Conservation (phyloP, 192 early-diverging fungal genomes). For the Backusella liffmaniae region DNA sequence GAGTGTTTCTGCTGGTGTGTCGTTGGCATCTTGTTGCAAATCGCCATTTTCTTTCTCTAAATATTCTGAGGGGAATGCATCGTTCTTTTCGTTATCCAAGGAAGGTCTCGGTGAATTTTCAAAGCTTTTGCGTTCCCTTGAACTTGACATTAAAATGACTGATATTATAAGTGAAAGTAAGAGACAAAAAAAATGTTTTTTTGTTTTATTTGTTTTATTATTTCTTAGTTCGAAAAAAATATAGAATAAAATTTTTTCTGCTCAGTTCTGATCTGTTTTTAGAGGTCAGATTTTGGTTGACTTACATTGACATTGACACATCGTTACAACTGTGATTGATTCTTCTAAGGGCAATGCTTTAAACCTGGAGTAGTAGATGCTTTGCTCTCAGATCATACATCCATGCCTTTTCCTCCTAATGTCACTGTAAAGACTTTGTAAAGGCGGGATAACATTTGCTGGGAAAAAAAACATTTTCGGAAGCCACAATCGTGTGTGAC, state of each 20-base stretch:
- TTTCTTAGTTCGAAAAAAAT: neutral
- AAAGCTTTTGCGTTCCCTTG: neutral
- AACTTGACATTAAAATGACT: neutral
- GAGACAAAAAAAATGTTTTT: neutral
- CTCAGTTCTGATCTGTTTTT: neutral
- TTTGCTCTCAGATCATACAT: neutral
- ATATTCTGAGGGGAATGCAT: neutral
- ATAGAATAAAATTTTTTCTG: neutral
- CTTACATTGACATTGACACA: neutral
- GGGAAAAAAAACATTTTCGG: neutral
- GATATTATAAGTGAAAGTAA: neutral
- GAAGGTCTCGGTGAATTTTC: neutral
- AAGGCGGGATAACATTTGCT: neutral
- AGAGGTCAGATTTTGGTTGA: neutral
- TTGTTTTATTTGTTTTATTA: neutral
- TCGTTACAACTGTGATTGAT: neutral
- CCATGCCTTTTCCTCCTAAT: neutral
- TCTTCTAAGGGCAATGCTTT: neutral
- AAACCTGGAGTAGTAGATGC: neutral
- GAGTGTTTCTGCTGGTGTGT: neutral
- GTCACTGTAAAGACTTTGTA: neutral
- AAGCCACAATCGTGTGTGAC: constrained; percentile 4
- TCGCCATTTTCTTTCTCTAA: neutral
- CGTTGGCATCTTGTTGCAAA: neutral
- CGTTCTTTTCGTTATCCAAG: neutral